Base-by-base conservation (phyloP, 2,329 filamentous ascomycete species). In the Nemania serpens region DNA sequence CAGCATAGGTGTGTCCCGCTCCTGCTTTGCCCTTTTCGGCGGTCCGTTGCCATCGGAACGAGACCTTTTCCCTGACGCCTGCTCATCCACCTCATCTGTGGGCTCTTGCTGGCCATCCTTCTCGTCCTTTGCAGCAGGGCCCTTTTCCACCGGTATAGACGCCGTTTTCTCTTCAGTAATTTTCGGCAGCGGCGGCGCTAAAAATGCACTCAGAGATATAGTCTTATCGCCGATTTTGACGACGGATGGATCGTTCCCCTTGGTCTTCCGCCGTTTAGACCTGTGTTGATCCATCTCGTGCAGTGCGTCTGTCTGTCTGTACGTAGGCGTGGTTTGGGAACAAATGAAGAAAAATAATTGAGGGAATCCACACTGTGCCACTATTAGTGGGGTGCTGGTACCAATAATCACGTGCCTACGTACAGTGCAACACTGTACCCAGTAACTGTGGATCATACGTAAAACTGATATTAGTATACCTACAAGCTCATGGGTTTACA, bases 141-240 rank as follows among this genome's bases (percentile, higher is more conserved):
- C 47, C 22, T 63, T 61, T 42, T 63, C 39, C 29, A 29, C 48
- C 43, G 66, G 39, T 17, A 2, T 18, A 37, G 56, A 34, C 25
- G 45, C 15, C n/a, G 54, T 34, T 43, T 65, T 59, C 49, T 70
- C 61, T 58, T 71, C 72, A 43, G 67, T 53, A 25, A 71, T 73
- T 66, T 68, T 57, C 12, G 65, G 59, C 9, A 59, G 43, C 7
- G 51, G 63, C 22, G 57, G 61, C 12, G 61, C 63, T 29, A 85
- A 73, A 62, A 84, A 85, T 6, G 79, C 81, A 22, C 79, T 78
- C 0, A 85, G 67, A 0, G 79, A 82, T 22, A 85, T 80, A 12
- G 73, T 69, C 57, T 81, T 84, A 29, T 78, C 75, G 13, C 81
- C 81, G 36, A 84, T 76, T 22, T 73, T 80, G 57, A 84, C 65